Percentiles rank a stretch among this genome's conserved stretches.
Conservation (phyloP, 2,329 filamentous ascomycete species). For the Botrytis pseudocinerea region DNA sequence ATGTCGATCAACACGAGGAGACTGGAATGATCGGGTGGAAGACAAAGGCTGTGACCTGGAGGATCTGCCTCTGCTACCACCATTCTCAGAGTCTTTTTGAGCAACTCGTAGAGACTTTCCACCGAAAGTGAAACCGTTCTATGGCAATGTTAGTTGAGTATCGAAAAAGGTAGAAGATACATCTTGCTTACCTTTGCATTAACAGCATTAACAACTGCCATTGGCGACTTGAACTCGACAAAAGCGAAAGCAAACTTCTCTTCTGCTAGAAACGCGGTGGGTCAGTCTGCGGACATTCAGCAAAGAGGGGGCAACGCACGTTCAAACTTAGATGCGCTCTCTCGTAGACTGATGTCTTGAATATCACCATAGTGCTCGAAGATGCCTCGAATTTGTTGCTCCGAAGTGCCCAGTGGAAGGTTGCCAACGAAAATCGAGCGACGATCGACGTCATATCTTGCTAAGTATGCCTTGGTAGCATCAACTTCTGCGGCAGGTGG, state of each 20-base stretch:
- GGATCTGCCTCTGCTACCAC: constrained; percentile 24
- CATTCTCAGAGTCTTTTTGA: constrained; percentile 39
- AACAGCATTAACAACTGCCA: constrained; percentile 33
- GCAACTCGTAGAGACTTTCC: constrained; percentile 36
- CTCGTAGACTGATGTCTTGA: constrained; percentile 40
- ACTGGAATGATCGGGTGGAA: constrained; percentile 24
- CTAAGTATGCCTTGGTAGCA: constrained; percentile 35
- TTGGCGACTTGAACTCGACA: constrained; percentile 38
- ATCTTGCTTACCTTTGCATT: constrained; percentile 31
- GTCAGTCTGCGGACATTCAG: constrained; percentile 26
- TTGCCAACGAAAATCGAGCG: constrained; percentile 52
- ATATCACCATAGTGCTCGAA: constrained; percentile 46
- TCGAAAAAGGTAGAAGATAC: neutral
- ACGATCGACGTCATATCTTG: constrained; percentile 47
- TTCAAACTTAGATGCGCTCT: constrained; percentile 37
- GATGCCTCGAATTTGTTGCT: constrained; percentile 43
- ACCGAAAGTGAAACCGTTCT: constrained; percentile 34
- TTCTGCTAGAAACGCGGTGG: constrained; percentile 28
- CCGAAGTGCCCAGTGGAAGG: constrained; percentile 44
- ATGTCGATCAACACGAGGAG: constrained; percentile 28
- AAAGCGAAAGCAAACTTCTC: constrained; percentile 42
- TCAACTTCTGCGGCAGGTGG: constrained; percentile 19
- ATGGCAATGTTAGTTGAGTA: neutral
- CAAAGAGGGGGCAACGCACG: constrained; percentile 28
- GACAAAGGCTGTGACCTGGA: constrained; percentile 13